Conservation (phyloP, 192 early-diverging fungal species). For the Podila epigama region DNA sequence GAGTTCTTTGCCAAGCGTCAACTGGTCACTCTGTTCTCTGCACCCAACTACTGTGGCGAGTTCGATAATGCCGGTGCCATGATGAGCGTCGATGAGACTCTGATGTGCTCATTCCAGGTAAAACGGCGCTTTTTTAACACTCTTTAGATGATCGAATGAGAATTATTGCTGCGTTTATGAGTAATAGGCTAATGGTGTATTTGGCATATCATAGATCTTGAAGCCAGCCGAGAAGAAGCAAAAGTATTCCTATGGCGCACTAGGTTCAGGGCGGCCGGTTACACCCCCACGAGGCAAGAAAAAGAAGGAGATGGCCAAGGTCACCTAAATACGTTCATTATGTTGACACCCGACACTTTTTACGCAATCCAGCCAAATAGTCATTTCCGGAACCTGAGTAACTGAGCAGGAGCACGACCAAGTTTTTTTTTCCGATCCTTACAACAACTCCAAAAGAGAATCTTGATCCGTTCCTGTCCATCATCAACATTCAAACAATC, state of each 20-base stretch:
- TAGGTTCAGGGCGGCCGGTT: slow-evolving; percentile 68
- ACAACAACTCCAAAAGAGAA: background rate
- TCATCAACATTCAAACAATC: background rate
- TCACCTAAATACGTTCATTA: slow-evolving; percentile 11
- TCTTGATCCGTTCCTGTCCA: too few species aligned
- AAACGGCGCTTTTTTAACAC: too few species aligned
- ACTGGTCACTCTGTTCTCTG: slow-evolving; percentile 94
- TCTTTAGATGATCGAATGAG: too few species aligned
- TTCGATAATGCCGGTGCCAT: slow-evolving; percentile 90
- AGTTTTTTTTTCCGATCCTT: too few species aligned
- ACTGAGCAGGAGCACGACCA: background rate
- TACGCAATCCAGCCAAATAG: slow-evolving; percentile 3
- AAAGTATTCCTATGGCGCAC: slow-evolving; percentile 75
- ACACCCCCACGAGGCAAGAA: slow-evolving; percentile 78
- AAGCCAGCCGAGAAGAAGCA: slow-evolving; percentile 95
- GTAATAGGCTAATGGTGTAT: too few species aligned
- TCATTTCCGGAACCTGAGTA: background rate
- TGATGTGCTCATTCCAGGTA: slow-evolving; percentile 89
- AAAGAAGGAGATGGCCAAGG: slow-evolving; percentile 57
- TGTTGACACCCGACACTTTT: slow-evolving; percentile 4
- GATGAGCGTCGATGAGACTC: slow-evolving; percentile 87
- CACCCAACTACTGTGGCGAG: slow-evolving; percentile 95
- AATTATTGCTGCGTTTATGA: too few species aligned
- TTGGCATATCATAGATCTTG: slow-evolving; percentile 81
- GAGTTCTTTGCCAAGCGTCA: slow-evolving; percentile 98